Base-by-base conservation (phyloP, 129 eudicot species). In the Flaveria ramosissima region DNA sequence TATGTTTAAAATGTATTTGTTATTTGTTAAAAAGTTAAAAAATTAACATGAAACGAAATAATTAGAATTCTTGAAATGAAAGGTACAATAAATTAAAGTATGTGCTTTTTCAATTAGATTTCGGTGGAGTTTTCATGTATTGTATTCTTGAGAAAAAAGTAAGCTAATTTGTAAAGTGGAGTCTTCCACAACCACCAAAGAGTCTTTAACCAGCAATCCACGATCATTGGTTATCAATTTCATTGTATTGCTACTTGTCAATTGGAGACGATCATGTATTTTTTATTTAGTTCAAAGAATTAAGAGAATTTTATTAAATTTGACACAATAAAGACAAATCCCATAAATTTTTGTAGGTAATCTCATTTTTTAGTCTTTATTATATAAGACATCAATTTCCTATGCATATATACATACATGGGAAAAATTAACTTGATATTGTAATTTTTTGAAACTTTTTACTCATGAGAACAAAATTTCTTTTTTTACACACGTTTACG, bases 121-220 rank as follows among this genome's bases (percentile, higher is more conserved):
- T 56, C 23, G 61, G 70, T 77, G 81, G 61, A 56, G 45, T 7
- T 78, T 78, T 78, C 42, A 64, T 63, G 78, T 61, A 14, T 71
- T 78, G 46, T 72, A 73, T 65, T n/a, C 45, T 51, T 26, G 48
- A 36, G 45, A 4, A 26, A 80, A 72, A 80, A 67, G 62, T 15
- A 30, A 60, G 47, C 19, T 50, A 67, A 50, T n/a, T 26, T 56
- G 14, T 27, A 42, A 64, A 74, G 79, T 73, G 84, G 79, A 51
- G 83, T 64, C 73, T 41, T 73, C 67, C 50, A 56, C 79, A 80
- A 80, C 84, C 3, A 80, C 84, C 80, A 19, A 72, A 67, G 84
- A 74, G 84, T 80, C 70, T 80, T 53, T 80, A 75, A 16, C 26
- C 84, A 66, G 84, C 84, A 80, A 80, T 67, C 84, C 75, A 13